Percentiles rank a stretch among this genome's conserved stretches.
Evolutionary conservation across 1,284 basidiomycete genomes (phyloP).

Genomic region (Xerocomus amazonicus): DNA sequence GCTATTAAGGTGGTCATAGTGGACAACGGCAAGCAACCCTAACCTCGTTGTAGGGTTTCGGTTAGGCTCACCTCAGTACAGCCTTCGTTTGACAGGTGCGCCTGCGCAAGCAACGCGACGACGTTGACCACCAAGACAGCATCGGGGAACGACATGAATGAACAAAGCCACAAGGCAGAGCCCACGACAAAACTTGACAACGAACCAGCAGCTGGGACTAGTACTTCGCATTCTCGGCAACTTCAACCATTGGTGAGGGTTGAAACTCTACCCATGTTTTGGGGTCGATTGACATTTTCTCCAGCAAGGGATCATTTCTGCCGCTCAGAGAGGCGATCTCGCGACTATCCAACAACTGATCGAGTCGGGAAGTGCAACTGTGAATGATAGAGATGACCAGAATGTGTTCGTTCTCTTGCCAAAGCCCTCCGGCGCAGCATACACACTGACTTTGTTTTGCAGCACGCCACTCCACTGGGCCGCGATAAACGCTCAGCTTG

Average conservation of each 20-base stretch:
- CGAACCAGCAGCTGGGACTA: slow-evolving; percentile 32
- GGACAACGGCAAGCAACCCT: slow-evolving; percentile 21
- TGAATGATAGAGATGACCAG: slow-evolving; percentile 82
- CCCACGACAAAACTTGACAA: slow-evolving; percentile 32
- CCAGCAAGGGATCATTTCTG: slow-evolving; percentile 68
- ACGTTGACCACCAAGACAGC: slow-evolving; percentile 1
- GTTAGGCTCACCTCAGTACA: slow-evolving; percentile 15
- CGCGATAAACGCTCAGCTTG: slow-evolving; percentile 86
- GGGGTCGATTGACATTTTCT: slow-evolving; percentile 11
- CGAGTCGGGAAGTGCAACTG: slow-evolving; percentile 68
- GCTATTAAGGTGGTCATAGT: slow-evolving; percentile 17
- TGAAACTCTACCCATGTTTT: not conserved
- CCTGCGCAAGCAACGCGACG: slow-evolving; percentile 5
- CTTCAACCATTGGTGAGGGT: slow-evolving; percentile 22
- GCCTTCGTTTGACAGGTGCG: not conserved
- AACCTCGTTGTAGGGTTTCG: slow-evolving; percentile 29
- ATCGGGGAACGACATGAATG: slow-evolving; percentile 30
- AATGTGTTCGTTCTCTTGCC: slow-evolving; percentile 56
- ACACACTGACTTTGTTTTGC: slow-evolving; percentile 8
- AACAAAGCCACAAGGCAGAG: slow-evolving; percentile 28
- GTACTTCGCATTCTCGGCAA: slow-evolving; percentile 24
- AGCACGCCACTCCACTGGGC: slow-evolving; percentile 94
- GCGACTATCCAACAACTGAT: slow-evolving; percentile 64
- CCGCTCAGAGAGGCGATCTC: slow-evolving; percentile 86
- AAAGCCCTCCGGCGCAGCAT: not conserved